Evolutionary conservation across 2,329 filamentous ascomycete species (phyloP).

Genomic region (Biscogniauxia sp.): DNA sequence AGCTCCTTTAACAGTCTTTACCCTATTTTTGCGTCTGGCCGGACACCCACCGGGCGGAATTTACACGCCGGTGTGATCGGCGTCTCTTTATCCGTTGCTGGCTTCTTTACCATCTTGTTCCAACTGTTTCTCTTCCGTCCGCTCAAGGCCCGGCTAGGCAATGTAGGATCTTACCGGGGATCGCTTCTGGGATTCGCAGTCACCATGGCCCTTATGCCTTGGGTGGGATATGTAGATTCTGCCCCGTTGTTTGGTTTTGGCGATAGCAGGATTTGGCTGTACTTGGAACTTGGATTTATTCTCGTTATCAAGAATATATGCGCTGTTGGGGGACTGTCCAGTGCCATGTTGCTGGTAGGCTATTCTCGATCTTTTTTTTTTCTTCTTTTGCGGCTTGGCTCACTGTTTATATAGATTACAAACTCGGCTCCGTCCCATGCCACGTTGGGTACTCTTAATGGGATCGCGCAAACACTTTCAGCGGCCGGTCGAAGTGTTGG

Average conservation of each 20-base stretch:
- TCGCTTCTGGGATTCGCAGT: slow-evolving; percentile 77
- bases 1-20: slow-evolving; percentile 95
- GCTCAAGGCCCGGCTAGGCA: slow-evolving; percentile 76
- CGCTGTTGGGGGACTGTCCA: slow-evolving; percentile 84
- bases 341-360: slow-evolving; percentile 79
- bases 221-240: slow-evolving; percentile 73
- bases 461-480: slow-evolving; percentile 88
- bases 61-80: slow-evolving; percentile 80
- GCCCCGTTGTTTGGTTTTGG: slow-evolving; percentile 55
- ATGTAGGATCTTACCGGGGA: slow-evolving; percentile 77
- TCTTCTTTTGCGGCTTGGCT: slow-evolving; percentile 1
- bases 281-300: slow-evolving; percentile 74
- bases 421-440: slow-evolving; percentile 87
- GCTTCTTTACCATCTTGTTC: slow-evolving; percentile 82
- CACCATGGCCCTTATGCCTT: slow-evolving; percentile 85
- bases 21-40: slow-evolving; percentile 82
- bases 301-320: slow-evolving; percentile 88
- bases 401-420: slow-evolving; percentile 59
- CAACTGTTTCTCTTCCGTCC: slow-evolving; percentile 82
- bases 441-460: slow-evolving; percentile 86
- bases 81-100: slow-evolving; percentile 78
- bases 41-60: slow-evolving; percentile 71
- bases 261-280: slow-evolving; percentile 68
- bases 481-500: slow-evolving; percentile 86
- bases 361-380: slow-evolving; percentile 1